Evolutionary conservation across 2,329 filamentous ascomycete genomes (phyloP), one percentile per base, ranked within the genome.

Genomic region (Trichophyton benhamiae): DNA sequence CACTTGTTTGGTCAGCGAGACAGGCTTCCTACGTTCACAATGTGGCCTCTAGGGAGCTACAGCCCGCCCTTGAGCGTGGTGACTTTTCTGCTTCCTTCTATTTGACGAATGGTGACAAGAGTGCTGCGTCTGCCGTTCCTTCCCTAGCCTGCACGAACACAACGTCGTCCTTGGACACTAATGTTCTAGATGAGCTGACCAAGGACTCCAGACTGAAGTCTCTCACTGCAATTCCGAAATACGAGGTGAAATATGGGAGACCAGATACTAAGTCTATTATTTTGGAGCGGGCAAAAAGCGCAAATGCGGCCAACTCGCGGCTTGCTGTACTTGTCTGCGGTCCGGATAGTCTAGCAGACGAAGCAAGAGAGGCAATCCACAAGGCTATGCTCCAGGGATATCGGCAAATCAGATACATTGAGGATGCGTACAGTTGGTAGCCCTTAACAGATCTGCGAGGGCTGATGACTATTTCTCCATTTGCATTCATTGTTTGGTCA

Each of bases 391-490:
- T 67, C 44, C 62, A 65, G 8, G 69, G 68, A 6, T 68, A 67
- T 15, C 52, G 57, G 9, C 68, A 68, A 0, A 66, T 78, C 8
- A 75, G 77, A 61, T 77, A 78, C 63, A 75, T 77, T 64, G 77
- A 78, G 61, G 75, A 78, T 64, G 70, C 71, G n/a, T 78, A 76
- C 62, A 74, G 74, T 63, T 78, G 65, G 65, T 66, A 61, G 46
- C 11, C 15, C 2, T 27, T 22, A 44, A n/a, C n/a, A 44, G 13
- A n/a, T 15, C 15, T 15, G 41, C 15, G n/a, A 44, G n/a, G 13
- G 5, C 33, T 36, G 11, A 13, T 38, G 33, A 38, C 11, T 38
- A 3, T 13, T 38, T 38, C 33, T 38, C 33, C 33, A 38, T 38
- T 11, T 38, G 2, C 9, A 9, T 13, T 38, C 33, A 13, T 38